Base-by-base conservation (phyloP, 208 protist genomes). In the Leishmania lainsoni region DNA sequence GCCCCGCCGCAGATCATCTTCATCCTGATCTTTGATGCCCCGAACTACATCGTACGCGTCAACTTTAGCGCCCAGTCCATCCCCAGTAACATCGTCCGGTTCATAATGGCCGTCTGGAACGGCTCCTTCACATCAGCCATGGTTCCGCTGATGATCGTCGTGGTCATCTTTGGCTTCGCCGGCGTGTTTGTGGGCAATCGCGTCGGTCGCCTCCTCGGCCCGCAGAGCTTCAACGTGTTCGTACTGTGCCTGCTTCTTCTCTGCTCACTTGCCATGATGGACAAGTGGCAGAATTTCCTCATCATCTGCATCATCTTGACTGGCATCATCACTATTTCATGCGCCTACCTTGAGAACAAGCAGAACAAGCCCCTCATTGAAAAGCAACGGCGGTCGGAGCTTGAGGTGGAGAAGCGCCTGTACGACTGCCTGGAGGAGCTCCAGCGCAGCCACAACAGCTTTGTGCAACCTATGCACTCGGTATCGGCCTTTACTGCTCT, bases 11-110 rank as follows among this genome's bases (percentile, higher is more conserved):
- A 91, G 84, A 89, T 93, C 76, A 89, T 93, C 72, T 91, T 93
- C 49, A 86, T 92, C 72, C 81, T 90, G 49, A 81, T 93, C 54
- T 90, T 84, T 63, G 87, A 93, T 79, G 86, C 86, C 49, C 90
- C 90, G 16, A 88, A 88, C 79, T 93, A 91, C 80, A 88, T 93
- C 75, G 85, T 91, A 26, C 86, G 86, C 35, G 86, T 91, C 58
- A 92, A 91, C 81, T 89, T 93, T 74, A 86, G 80, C 54, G 90
- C 90, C 16, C 90, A 93, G 81, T 87, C 87, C 0, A 93, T 93
- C 54, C 87, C 90, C 10, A 81, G 86, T 66, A 86, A 86, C 79
- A 49, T 91, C 22, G 71, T 93, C 5, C 90, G 90, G 17, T 88
- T 93, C 63, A 49, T 87, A 66, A 80, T 91, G 69, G 90, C 84